phyloP scores from a whole-genome alignment of 345 rosid species.

The Lepidium didymum region DNA sequence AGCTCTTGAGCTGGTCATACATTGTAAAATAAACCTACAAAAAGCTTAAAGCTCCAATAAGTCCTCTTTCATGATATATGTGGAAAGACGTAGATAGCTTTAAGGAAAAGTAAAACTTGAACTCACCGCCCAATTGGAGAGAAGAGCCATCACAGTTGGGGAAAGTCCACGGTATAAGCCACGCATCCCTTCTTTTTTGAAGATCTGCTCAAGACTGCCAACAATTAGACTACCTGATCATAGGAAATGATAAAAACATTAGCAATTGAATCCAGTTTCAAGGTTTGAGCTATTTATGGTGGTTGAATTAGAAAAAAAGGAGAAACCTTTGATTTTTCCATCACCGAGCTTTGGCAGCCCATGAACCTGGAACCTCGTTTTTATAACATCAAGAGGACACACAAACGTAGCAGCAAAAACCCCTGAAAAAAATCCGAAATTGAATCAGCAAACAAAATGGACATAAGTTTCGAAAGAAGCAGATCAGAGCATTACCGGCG shows the following conservation, averaged over 20 bases:
- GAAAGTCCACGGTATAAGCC: constrained; percentile 80
- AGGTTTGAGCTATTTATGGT: background rate
- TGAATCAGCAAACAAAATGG: background rate
- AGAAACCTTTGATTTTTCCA: constrained; percentile 44
- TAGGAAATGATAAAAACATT: background rate
- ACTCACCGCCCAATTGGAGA: constrained; percentile 84
- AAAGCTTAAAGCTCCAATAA: background rate
- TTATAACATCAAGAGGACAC: constrained; percentile 86
- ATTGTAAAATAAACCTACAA: constrained; percentile 78
- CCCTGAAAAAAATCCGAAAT: constrained; percentile 30
- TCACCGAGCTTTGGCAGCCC: constrained; percentile 50
- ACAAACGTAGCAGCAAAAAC: constrained; percentile 84
- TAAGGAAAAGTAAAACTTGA: background rate
- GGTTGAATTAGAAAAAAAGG: background rate
- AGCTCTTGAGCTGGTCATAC: constrained; percentile 74
- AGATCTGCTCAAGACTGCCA: constrained; percentile 65
- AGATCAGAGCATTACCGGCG: constrained; percentile 42
- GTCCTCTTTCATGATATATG: background rate
- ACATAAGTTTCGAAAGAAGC: background rate
- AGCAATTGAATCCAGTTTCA: background rate
- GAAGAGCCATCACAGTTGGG: constrained; percentile 73
- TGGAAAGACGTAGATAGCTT: background rate
- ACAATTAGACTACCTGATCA: constrained; percentile 75
- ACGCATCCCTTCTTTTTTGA: constrained; percentile 61
- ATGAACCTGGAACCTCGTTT: constrained; percentile 89